phyloP scores from a whole-genome alignment of 208 protist species.

The Trypanosoma lewisi region DNA sequence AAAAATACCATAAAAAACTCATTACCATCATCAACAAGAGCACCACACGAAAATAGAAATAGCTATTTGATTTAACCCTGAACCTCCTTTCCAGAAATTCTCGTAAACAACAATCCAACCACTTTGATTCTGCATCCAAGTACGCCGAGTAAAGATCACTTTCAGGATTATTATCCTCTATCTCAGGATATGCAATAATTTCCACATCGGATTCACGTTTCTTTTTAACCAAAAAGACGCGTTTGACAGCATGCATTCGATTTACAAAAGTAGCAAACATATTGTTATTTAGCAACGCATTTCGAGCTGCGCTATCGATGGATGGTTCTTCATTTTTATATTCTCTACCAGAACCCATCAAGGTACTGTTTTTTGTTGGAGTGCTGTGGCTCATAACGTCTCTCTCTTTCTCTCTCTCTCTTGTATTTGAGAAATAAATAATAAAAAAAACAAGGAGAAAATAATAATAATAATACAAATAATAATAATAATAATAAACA shows the following conservation, averaged over 20 bases:
- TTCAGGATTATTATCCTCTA: neutral
- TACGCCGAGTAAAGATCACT: neutral
- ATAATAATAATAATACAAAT: slow-evolving; percentile 28
- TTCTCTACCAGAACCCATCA: neutral
- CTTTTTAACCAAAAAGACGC: slow-evolving; percentile 27
- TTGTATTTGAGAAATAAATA: slow-evolving; percentile 3
- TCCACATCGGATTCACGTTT: slow-evolving; percentile 19
- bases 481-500: slow-evolving; percentile 5
- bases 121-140: slow-evolving; percentile 30
- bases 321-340: neutral
- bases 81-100: slow-evolving; percentile 62
- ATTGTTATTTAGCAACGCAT: slow-evolving; percentile 17
- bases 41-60: slow-evolving; percentile 29
- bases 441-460: slow-evolving; percentile 14
- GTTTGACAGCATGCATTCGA: slow-evolving; percentile 28
- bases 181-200: slow-evolving; percentile 12
- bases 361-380: neutral
- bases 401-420: neutral
- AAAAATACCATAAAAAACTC: slow-evolving; percentile 39
- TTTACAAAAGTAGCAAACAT: slow-evolving; percentile 36
- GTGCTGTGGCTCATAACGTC: neutral
- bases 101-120: slow-evolving; percentile 65
- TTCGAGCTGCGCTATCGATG: slow-evolving; percentile 3
- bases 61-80: slow-evolving; percentile 36
- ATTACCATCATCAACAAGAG: slow-evolving; percentile 30